Evolutionary conservation across 805 yeast species (phyloP).

Genomic region (Suhomyces sp.): DNA sequence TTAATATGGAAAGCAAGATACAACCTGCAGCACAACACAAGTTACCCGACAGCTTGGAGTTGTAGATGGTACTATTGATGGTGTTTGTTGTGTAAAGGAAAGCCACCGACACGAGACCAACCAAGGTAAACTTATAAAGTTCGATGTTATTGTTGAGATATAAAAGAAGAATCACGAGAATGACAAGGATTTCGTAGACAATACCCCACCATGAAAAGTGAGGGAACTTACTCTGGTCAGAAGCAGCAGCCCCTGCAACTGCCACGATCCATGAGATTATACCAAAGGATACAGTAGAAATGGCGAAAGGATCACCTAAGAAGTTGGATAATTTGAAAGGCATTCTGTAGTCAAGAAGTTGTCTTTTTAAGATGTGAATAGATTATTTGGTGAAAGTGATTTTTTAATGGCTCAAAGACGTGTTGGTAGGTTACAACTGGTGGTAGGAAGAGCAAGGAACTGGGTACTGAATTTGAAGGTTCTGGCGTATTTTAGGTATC

Average conservation of each 20-base stretch:
- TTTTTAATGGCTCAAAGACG: too few species aligned
- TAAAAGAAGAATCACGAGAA: constrained; percentile 49
- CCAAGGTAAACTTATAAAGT: constrained; percentile 60
- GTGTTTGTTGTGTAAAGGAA: constrained; percentile 84
- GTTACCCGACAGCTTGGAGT: constrained; percentile 53
- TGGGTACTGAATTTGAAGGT: too few species aligned
- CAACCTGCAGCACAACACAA: constrained; percentile 94
- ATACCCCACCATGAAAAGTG: constrained; percentile 96
- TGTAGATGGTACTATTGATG: constrained; percentile 75
- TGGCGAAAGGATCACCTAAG: constrained; percentile 83
- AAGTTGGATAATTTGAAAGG: constrained; percentile 48
- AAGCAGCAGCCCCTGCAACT: constrained; percentile 74
- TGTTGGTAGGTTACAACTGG: too few species aligned
- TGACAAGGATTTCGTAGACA: constrained; percentile 68
- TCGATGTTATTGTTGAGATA: constrained; percentile 65
- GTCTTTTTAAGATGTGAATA: too few species aligned
- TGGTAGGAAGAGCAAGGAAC: too few species aligned
- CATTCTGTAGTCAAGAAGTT: too few species aligned
- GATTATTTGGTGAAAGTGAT: too few species aligned
- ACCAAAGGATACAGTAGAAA: constrained; percentile 75
- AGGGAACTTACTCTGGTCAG: constrained; percentile 51
- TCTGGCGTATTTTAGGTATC: too few species aligned
- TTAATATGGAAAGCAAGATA: constrained; percentile 75
- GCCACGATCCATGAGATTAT: constrained; percentile 83
- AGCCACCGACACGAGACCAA: constrained; percentile 64